Percentiles rank a stretch among this genome's conserved stretches.
Conservation (phyloP, 2,329 filamentous ascomycete genomes). For the Torrubiella hemipterigena region DNA sequence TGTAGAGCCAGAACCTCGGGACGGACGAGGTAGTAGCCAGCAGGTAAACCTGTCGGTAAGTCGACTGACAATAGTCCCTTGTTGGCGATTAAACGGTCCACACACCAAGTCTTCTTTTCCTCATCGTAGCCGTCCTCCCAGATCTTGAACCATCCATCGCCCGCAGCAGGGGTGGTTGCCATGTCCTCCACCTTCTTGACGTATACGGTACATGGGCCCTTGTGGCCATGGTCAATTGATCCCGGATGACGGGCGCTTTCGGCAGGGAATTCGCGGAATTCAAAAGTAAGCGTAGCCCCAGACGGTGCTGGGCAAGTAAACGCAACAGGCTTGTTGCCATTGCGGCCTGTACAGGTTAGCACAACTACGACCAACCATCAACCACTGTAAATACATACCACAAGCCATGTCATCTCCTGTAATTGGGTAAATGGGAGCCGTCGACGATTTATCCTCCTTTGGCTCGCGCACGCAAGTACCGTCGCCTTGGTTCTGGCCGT, state of each 20-base stretch:
- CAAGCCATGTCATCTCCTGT: conserved; percentile 56
- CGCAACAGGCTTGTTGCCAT: conserved; percentile 30
- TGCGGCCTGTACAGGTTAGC: conserved; percentile 22
- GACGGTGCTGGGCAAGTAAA: conserved; percentile 37
- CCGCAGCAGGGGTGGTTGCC: conserved; percentile 36
- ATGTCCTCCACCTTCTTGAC: conserved; percentile 56
- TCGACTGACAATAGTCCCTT: conserved; percentile 50
- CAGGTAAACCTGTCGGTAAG: conserved; percentile 47
- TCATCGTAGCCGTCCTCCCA: conserved; percentile 56
- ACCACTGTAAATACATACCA: conserved; percentile 41
- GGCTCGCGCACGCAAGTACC: conserved; percentile 62
- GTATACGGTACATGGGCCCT: conserved; percentile 63
- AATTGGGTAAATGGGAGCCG: conserved; percentile 45
- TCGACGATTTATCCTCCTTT: conserved; percentile 36
- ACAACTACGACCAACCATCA: no score
- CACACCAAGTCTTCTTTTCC: conserved; percentile 50
- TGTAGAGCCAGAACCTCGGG: conserved; percentile 61
- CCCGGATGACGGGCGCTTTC: conserved; percentile 40
- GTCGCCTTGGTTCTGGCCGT: conserved; percentile 54
- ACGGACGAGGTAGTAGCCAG: conserved; percentile 60
- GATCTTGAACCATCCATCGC: conserved; percentile 69
- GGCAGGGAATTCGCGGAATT: conserved; percentile 52
- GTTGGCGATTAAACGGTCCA: conserved; percentile 53
- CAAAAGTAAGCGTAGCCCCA: conserved; percentile 49
- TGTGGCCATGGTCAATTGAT: conserved; percentile 47